A percentile compares a stretch with the other conserved stretches of the same genome.
Conservation (phyloP, 2,329 filamentous ascomycete genomes). For the Aspergillus niger region DNA sequence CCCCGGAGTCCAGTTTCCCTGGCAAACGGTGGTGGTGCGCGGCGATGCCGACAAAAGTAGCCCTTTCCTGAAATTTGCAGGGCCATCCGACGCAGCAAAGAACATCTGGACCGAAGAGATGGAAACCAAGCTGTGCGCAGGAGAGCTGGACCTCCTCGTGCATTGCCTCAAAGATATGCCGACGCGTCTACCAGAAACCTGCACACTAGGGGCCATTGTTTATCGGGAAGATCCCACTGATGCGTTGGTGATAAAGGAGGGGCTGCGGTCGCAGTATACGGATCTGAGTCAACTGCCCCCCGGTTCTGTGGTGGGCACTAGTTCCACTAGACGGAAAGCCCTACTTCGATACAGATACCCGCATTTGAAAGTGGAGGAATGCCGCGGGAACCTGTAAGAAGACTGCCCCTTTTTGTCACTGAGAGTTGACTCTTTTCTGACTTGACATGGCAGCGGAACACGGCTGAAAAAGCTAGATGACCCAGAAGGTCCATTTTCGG, state of each 20-base stretch:
- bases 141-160: constrained; percentile 3
- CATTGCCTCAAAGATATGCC: not conserved
- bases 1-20: not conserved
- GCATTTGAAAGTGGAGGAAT: not conserved
- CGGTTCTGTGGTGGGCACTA: not conserved
- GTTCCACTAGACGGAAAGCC: not conserved
- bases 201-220: not conserved
- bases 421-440: not conserved
- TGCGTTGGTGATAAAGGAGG: not conserved
- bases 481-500: not conserved
- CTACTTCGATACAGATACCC: not conserved
- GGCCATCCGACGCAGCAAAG: constrained; percentile 20
- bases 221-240: not conserved
- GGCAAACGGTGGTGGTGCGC: not conserved
- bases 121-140: not conserved
- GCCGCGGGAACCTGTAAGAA: not conserved
- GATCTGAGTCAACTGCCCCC: not conserved
- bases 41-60: not conserved
- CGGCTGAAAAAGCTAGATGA: not conserved
- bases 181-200: not conserved
- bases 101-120: constrained; percentile 17
- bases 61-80: constrained; percentile 8
- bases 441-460: not conserved
- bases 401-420: not conserved
- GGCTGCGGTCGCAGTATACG: not conserved